Percentiles rank a stretch among this genome's conserved stretches.
Evolutionary conservation across 805 yeast species (phyloP).

Genomic region (Peterozyma toletana): DNA sequence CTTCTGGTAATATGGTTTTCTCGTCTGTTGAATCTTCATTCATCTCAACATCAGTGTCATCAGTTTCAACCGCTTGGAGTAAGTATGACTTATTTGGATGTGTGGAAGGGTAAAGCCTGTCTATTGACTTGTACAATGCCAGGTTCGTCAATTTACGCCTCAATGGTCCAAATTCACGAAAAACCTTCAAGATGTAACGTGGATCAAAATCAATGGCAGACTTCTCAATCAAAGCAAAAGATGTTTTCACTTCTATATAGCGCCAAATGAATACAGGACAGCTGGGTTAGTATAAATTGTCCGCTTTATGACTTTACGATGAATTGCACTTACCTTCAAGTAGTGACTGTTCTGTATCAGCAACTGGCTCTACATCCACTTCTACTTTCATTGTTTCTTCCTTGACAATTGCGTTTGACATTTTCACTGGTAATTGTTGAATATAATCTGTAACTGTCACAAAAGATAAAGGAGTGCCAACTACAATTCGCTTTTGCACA

Average conservation of each 20-base stretch:
- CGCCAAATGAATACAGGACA: neutral
- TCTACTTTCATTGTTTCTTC: too few species aligned
- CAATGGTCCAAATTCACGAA: constrained; percentile 73
- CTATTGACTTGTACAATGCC: constrained; percentile 48
- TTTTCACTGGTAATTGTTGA: too few species aligned
- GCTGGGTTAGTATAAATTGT: neutral
- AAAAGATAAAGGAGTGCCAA: too few species aligned
- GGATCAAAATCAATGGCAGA: constrained; percentile 75
- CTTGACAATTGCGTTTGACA: too few species aligned
- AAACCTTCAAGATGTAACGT: constrained; percentile 76
- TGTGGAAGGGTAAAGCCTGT: constrained; percentile 44
- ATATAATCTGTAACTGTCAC: too few species aligned
- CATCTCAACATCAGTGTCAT: constrained; percentile 23
- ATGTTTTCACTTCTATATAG: constrained; percentile 11
- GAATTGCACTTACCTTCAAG: neutral
- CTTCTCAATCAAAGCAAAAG: constrained; percentile 43
- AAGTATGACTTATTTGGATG: constrained; percentile 36
- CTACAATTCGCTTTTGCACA: too few species aligned
- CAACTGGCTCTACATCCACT: neutral
- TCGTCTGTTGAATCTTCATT: constrained; percentile 13
- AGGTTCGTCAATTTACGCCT: constrained; percentile 56
- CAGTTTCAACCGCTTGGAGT: constrained; percentile 19
- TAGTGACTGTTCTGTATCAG: neutral
- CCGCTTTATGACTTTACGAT: neutral
- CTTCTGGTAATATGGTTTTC: constrained; percentile 59